Evolutionary conservation across 352 stramenopile species (phyloP).

Genomic region (Globisporangium irregulare): DNA sequence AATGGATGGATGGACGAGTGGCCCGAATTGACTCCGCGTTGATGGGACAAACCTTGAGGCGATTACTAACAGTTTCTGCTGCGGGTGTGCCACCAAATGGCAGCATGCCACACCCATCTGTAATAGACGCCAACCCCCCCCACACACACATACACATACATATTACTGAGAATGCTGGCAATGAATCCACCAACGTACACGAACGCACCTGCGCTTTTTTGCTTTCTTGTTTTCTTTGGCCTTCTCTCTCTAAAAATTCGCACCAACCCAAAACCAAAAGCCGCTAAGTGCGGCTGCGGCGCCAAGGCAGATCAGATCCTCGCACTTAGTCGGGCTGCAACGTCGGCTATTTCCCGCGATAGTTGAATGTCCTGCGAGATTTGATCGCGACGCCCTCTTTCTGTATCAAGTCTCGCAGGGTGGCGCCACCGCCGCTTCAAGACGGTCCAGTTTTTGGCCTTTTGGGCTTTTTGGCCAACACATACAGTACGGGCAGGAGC

Average conservation of each 20-base stretch:
- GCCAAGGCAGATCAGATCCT: not conserved
- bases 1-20: not conserved
- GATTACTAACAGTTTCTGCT: slow-evolving; percentile 7
- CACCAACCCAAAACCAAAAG: not conserved
- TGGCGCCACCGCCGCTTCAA: not conserved
- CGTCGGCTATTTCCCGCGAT: not conserved
- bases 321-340: not conserved
- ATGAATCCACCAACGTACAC: not conserved
- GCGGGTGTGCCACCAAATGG: not conserved
- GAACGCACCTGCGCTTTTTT: not conserved
- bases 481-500: not conserved
- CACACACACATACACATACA: not conserved
- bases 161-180: not conserved
- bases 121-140: not conserved
- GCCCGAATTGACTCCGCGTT: not conserved
- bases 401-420: not conserved
- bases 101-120: not conserved
- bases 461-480: not conserved
- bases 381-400: not conserved
- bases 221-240: not conserved
- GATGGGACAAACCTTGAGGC: slow-evolving; percentile 6
- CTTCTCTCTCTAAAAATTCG: not conserved
- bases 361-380: not conserved
- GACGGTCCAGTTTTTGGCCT: not conserved
- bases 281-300: not conserved